These are phyloP conservation scores for Thalassiosira sp. DNA, from an alignment of 352 stramenopile species.

Conservation along the genomic window DNA sequence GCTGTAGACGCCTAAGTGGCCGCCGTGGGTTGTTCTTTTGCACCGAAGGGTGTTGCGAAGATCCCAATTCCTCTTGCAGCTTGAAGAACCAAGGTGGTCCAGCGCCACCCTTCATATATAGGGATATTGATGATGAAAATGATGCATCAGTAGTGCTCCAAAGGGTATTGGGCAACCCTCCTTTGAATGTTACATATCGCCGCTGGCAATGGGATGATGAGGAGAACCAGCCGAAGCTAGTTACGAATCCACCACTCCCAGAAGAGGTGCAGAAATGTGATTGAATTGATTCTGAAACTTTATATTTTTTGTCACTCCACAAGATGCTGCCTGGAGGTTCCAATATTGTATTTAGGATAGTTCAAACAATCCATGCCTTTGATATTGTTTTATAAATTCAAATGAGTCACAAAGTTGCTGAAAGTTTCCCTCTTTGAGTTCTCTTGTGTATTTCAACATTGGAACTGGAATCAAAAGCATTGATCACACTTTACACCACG, in stretches of 20 bases:
- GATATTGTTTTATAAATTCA: no score
- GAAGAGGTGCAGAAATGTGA: background rate
- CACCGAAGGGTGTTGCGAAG: conserved; percentile 50
- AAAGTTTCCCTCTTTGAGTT: no score
- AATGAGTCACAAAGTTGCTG: no score
- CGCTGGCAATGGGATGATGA: conserved; percentile 51
- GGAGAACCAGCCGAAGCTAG: conserved; percentile 18
- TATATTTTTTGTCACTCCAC: no score
- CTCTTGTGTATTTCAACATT: no score
- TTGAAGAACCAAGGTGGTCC: conserved; percentile 47
- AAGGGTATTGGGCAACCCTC: conserved; percentile 49
- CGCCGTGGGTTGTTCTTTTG: conserved; percentile 53
- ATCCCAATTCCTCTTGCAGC: conserved; percentile 14
- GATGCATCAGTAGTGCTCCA: conserved; percentile 48
- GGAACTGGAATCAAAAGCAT: no score
- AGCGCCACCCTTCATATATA: conserved; percentile 40
- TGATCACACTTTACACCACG: no score
- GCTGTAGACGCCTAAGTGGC: conserved; percentile 55
- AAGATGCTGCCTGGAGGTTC: no score
- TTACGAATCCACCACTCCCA: background rate
- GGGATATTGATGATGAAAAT: conserved; percentile 62
- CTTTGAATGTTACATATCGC: conserved; percentile 52
- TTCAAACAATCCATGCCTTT: no score
- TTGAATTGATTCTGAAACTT: no score
- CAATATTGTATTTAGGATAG: no score